Evolutionary conservation across 345 rosid genomes (phyloP).

Genomic region (Aquilaria malaccensis): DNA sequence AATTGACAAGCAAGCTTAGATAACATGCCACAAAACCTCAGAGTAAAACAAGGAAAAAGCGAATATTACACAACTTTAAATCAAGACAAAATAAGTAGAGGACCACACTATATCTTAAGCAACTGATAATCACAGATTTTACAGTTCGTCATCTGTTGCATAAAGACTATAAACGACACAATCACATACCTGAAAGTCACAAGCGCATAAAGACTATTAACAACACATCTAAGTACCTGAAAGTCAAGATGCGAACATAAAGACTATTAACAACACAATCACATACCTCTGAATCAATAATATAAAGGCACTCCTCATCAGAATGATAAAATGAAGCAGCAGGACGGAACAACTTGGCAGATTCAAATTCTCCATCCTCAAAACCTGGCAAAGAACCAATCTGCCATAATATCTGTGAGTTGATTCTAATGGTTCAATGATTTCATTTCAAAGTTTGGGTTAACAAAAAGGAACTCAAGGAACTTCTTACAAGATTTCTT

Average conservation of each 20-base stretch:
- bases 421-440: too few relatives aligned
- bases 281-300: conserved; percentile 91
- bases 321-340: conserved; percentile 64
- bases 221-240: conserved; percentile 1
- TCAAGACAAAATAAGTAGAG: not conserved
- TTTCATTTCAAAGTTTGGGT: too few relatives aligned
- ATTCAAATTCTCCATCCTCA: conserved; percentile 94
- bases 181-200: not conserved
- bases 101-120: not conserved
- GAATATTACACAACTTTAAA: not conserved
- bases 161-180: not conserved
- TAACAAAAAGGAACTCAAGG: too few relatives aligned
- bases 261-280: not conserved
- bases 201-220: not conserved
- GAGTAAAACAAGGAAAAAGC: not conserved
- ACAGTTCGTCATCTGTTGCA: not conserved
- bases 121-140: not conserved
- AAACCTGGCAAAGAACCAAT: conserved; percentile 95
- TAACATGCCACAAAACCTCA: too few relatives aligned
- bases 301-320: conserved; percentile 68
- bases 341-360: conserved; percentile 79
- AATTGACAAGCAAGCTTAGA: too few relatives aligned
- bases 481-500: too few relatives aligned
- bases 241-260: not conserved
- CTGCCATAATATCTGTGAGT: conserved; percentile 36